These are phyloP conservation scores for Capsicum chinense DNA, from an alignment of 257 asterid species.

Conservation along the genomic window DNA sequence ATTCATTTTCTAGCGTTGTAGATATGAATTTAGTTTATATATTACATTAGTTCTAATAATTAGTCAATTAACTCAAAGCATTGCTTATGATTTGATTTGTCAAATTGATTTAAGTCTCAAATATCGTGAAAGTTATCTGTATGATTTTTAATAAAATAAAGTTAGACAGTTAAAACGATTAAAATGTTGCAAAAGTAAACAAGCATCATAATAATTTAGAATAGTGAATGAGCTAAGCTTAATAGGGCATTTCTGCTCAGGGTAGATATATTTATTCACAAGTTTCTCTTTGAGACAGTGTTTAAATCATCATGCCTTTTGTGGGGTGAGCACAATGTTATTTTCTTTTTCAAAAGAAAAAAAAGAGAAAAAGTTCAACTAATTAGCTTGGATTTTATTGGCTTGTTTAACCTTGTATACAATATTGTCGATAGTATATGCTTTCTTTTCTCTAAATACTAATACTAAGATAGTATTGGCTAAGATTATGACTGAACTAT, in stretches of 20 bases:
- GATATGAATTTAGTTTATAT: not conserved
- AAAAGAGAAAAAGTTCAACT: too few relatives aligned
- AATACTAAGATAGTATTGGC: too few relatives aligned
- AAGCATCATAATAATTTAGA: not conserved
- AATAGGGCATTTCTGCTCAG: not conserved
- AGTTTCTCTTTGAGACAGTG: not conserved
- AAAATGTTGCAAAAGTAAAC: not conserved
- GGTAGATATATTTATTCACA: not conserved
- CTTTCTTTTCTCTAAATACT: too few relatives aligned
- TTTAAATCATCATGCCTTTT: too few relatives aligned
- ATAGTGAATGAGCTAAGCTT: not conserved
- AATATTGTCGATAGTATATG: not conserved
- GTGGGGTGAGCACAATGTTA: not conserved
- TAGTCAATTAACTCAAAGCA: not conserved
- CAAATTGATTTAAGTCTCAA: not conserved
- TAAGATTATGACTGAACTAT: too few relatives aligned
- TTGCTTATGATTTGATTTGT: not conserved
- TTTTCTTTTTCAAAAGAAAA: not conserved
- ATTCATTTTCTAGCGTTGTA: rapidly evolving
- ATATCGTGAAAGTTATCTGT: not conserved
- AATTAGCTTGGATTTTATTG: not conserved
- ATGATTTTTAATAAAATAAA: not conserved
- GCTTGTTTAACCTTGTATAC: not conserved
- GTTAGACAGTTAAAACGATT: too few relatives aligned
- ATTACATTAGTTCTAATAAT: not conserved